These are phyloP conservation scores for Sclerotinia borealis DNA, from an alignment of 2,329 filamentous ascomycete species.

Conservation along the genomic window DNA sequence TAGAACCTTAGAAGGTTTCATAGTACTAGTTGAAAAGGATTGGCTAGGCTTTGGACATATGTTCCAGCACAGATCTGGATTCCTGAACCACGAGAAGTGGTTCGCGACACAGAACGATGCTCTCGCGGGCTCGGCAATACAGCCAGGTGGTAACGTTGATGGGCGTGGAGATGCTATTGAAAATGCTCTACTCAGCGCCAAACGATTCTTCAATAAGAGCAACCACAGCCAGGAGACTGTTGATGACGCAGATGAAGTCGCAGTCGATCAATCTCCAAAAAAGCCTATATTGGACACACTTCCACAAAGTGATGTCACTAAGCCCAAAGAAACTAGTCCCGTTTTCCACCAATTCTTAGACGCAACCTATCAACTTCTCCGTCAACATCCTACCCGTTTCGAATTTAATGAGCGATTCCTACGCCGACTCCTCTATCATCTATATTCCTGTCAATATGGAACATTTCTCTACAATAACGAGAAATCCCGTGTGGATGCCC, in stretches of 20 bases:
- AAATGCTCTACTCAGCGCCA: slow-evolving; percentile 76
- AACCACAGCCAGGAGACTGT: slow-evolving; percentile 59
- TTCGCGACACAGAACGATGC: slow-evolving; percentile 80
- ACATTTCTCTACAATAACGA: slow-evolving; percentile 96
- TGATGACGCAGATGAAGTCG: slow-evolving; percentile 38
- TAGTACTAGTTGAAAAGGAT: slow-evolving; percentile 91
- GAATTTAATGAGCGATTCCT: slow-evolving; percentile 96
- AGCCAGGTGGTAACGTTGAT: slow-evolving; percentile 49
- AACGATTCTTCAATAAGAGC: slow-evolving; percentile 82
- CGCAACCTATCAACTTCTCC: slow-evolving; percentile 81
- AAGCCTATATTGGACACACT: slow-evolving; percentile 33
- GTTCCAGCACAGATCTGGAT: slow-evolving; percentile 88
- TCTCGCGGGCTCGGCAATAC: slow-evolving; percentile 57
- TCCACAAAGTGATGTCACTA: slow-evolving; percentile 56
- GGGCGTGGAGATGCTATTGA: slow-evolving; percentile 67
- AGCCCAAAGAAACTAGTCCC: slow-evolving; percentile 85
- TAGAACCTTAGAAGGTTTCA: slow-evolving; percentile 88
- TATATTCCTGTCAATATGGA: slow-evolving; percentile 94
- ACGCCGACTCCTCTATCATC: slow-evolving; percentile 80
- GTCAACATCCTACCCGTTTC: slow-evolving; percentile 82
- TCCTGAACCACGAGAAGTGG: slow-evolving; percentile 87
- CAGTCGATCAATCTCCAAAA: slow-evolving; percentile 29
- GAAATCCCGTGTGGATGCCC: slow-evolving; percentile 70
- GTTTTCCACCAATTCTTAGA: slow-evolving; percentile 98
- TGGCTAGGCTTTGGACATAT: slow-evolving; percentile 98